Evolutionary conservation across 1,284 basidiomycete species (phyloP).

Genomic region (Xerocomus minutiporus): DNA sequence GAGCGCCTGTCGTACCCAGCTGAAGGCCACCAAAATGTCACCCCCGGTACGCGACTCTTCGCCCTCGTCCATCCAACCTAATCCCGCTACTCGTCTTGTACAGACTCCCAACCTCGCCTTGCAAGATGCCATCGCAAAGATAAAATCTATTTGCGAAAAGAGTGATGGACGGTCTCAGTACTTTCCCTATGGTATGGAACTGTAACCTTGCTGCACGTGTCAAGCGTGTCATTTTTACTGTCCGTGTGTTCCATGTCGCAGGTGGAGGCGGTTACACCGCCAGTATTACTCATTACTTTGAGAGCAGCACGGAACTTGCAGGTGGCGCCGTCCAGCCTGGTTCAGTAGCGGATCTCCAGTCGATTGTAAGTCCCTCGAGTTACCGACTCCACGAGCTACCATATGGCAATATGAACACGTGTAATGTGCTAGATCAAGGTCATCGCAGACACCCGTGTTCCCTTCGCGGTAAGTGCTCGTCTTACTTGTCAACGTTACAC

Average conservation of each 20-base stretch:
- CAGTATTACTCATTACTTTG: conserved; percentile 11
- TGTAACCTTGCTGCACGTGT: no score
- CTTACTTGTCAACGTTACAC: not conserved
- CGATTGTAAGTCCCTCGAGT: conserved; percentile 8
- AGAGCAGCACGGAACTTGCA: conserved; percentile 14
- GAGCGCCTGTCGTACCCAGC: not conserved
- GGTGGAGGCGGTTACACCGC: conserved; percentile 15
- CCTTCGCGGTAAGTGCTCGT: not conserved
- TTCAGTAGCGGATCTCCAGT: conserved; percentile 6
- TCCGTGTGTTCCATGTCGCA: not conserved
- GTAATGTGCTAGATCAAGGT: not conserved
- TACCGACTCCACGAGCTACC: not conserved
- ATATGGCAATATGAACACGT: not conserved
- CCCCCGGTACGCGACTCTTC: not conserved
- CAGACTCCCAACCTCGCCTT: not conserved
- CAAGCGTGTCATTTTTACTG: not conserved
- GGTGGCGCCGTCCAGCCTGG: conserved; percentile 14
- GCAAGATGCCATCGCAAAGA: not conserved
- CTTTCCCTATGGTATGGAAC: not conserved
- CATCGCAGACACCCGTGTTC: not conserved
- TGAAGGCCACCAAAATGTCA: not conserved
- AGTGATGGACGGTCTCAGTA: not conserved
- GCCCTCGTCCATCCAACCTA: not conserved
- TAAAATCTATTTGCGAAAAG: not conserved
- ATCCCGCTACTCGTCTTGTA: not conserved